Conservation (phyloP, 129 eudicot species). For the Gnaphalium uliginosum region DNA sequence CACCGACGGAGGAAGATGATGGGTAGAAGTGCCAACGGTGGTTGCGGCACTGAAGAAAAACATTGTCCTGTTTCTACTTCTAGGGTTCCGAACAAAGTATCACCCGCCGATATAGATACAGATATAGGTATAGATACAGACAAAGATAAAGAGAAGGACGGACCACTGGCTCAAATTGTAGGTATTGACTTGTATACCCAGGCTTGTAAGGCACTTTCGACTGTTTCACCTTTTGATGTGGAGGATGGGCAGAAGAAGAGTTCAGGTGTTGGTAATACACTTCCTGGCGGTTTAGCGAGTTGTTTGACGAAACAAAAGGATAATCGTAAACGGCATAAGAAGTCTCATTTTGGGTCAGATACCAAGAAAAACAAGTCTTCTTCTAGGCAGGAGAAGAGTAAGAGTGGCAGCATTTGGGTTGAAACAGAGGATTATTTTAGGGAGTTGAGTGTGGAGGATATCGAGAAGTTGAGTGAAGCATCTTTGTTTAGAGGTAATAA, state of each 20-base stretch:
- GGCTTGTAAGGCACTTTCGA: conserved; percentile 71
- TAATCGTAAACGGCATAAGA: conserved; percentile 74
- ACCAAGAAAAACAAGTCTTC: conserved; percentile 50
- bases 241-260: conserved; percentile 47
- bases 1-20: conserved; percentile 51
- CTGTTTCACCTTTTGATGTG: conserved; percentile 73
- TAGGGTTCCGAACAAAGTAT: conserved; percentile 40
- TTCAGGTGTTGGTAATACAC: neutral
- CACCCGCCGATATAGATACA: conserved; percentile 4
- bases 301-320: conserved; percentile 54
- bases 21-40: conserved; percentile 66
- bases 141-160: neutral
- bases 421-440: conserved; percentile 85
- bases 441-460: conserved; percentile 60
- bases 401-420: conserved; percentile 54
- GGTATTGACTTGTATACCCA: conserved; percentile 74
- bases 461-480: conserved; percentile 49
- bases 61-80: conserved; percentile 42
- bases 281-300: conserved; percentile 37
- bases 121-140: neutral
- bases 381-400: conserved; percentile 43
- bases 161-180: conserved; percentile 13
- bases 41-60: conserved; percentile 62
- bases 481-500: conserved; percentile 28
- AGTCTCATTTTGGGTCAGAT: conserved; percentile 60